phyloP scores from a whole-genome alignment of 2,329 filamentous ascomycete species.

The Drechslera avenae region DNA sequence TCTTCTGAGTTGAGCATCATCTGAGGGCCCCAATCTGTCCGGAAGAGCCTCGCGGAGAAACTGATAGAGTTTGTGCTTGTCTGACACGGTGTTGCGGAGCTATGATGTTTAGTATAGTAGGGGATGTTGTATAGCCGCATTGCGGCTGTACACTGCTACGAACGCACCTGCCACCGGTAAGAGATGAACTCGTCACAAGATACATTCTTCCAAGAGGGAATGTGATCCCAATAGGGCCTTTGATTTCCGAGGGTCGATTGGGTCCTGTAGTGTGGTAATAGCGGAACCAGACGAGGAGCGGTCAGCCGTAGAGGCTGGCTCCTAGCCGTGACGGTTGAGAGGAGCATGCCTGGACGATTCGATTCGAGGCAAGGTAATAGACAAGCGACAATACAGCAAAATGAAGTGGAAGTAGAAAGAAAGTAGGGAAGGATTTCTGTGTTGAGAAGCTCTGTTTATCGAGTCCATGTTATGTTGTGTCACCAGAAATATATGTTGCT shows the following conservation, averaged over 20 bases:
- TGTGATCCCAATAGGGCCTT: slow-evolving; percentile 57
- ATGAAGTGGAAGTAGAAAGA: not conserved
- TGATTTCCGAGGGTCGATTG: slow-evolving; percentile 19
- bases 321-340: not conserved
- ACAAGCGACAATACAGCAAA: not conserved
- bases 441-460: not conserved
- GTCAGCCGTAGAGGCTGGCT: slow-evolving; percentile 1
- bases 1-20: slow-evolving; percentile 37
- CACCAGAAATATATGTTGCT: slow-evolving; percentile 1
- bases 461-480: not conserved
- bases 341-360: slow-evolving; percentile 10
- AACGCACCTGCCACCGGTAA: slow-evolving; percentile 61
- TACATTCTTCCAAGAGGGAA: slow-evolving; percentile 58
- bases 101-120: slow-evolving; percentile 27
- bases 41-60: slow-evolving; percentile 61
- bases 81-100: slow-evolving; percentile 58
- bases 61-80: slow-evolving; percentile 52
- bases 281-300: not conserved
- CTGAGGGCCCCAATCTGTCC: slow-evolving; percentile 51
- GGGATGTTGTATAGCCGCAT: not conserved
- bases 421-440: not conserved
- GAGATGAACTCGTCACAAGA: slow-evolving; percentile 57
- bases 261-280: slow-evolving; percentile 6
- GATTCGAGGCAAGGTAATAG: not conserved
- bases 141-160: not conserved